These are phyloP conservation scores for Paecilomyces dactylethromorphus DNA, from an alignment of 2,329 filamentous ascomycete species.

Conservation along the genomic window DNA sequence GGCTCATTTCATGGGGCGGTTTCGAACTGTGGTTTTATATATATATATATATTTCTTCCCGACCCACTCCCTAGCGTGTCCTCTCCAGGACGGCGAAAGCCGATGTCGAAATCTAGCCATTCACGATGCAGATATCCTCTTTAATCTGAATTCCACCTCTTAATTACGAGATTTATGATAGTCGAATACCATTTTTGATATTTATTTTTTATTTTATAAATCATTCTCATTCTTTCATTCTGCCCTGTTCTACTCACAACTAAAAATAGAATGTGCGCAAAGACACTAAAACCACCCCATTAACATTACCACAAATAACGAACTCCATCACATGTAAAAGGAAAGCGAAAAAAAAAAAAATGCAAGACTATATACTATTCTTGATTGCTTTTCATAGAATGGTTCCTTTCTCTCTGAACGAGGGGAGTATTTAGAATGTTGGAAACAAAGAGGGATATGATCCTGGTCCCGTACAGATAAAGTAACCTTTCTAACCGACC, in stretches of 20 bases:
- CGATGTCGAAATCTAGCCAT: no score
- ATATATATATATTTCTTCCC: no score
- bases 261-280: background rate
- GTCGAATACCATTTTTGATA: background rate
- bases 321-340: background rate
- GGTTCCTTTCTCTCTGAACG: background rate
- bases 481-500: conserved; percentile 54
- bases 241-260: background rate
- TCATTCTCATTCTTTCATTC: background rate
- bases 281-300: background rate
- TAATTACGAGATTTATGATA: background rate
- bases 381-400: background rate
- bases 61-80: no score
- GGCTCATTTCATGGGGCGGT: background rate
- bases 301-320: background rate
- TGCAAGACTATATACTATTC: background rate
- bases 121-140: no score
- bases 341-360: background rate
- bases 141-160: background rate
- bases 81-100: no score
- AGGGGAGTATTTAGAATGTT: background rate
- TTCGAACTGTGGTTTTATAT: no score
- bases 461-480: background rate
- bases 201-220: background rate
- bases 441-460: background rate